phyloP scores from a whole-genome alignment of 495 filamentous ascomycete species.

The Lepidopterella palustris region DNA sequence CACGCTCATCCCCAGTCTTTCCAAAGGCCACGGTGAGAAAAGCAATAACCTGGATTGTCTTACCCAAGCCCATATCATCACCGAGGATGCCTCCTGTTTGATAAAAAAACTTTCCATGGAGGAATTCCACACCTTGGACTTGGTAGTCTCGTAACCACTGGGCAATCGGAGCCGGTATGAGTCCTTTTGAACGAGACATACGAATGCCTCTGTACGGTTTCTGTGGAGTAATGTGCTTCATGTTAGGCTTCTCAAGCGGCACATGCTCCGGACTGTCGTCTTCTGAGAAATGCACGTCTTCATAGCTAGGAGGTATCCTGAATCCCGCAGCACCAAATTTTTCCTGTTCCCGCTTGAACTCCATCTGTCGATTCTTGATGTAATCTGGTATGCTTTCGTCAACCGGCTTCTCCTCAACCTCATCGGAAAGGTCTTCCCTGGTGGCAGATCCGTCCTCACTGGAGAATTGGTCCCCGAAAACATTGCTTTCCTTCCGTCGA shows the following conservation, averaged over 20 bases:
- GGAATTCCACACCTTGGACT: slow-evolving; percentile 73
- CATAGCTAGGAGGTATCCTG: slow-evolving; percentile 71
- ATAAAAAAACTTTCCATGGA: slow-evolving; percentile 86
- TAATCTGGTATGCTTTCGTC: slow-evolving; percentile 54
- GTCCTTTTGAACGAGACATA: slow-evolving; percentile 66
- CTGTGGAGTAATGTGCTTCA: slow-evolving; percentile 58
- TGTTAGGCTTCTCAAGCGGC: slow-evolving; percentile 62
- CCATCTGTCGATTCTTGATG: slow-evolving; percentile 45
- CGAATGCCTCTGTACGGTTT: slow-evolving; percentile 67
- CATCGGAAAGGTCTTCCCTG: slow-evolving; percentile 35
- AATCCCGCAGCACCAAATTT: slow-evolving; percentile 61
- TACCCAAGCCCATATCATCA: slow-evolving; percentile 96
- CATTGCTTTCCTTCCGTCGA: not conserved
- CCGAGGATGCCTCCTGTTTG: slow-evolving; percentile 87
- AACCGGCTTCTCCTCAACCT: slow-evolving; percentile 45
- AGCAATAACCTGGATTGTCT: slow-evolving; percentile 93
- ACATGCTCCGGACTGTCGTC: slow-evolving; percentile 56
- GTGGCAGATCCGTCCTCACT: slow-evolving; percentile 32
- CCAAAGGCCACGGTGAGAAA: slow-evolving; percentile 92
- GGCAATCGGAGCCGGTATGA: slow-evolving; percentile 85
- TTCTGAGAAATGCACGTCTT: slow-evolving; percentile 80
- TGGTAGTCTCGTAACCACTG: slow-evolving; percentile 93
- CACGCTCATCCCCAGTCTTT: slow-evolving; percentile 86
- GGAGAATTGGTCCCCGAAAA: not conserved
- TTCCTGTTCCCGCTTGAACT: slow-evolving; percentile 50